Evolutionary conservation across 2,329 filamentous ascomycete genomes (phyloP).

Genomic region (Thielaviopsis populi): DNA sequence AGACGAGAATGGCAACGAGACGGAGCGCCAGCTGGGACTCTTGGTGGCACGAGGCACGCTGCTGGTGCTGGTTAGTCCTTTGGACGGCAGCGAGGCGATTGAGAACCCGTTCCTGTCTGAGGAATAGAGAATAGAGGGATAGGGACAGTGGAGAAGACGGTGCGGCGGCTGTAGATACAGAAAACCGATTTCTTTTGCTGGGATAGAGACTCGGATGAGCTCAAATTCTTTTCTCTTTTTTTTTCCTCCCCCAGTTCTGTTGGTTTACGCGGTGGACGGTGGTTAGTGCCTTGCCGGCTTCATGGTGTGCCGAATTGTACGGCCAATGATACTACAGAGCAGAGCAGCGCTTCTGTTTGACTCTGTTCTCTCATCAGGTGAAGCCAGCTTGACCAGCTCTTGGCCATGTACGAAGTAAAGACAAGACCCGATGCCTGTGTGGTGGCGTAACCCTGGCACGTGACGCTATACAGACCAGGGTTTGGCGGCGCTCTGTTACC

Average conservation of each 20-base stretch:
- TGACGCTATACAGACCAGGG: background rate
- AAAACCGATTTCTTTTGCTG: background rate
- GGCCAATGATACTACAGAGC: too few relatives aligned
- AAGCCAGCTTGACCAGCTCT: too few relatives aligned
- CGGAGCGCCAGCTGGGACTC: constrained; percentile 64
- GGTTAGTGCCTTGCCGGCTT: background rate
- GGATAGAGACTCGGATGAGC: background rate
- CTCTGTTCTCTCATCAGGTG: too few relatives aligned
- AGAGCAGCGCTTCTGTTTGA: too few relatives aligned
- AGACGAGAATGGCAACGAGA: constrained; percentile 91
- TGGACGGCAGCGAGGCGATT: constrained; percentile 92
- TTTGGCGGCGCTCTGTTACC: too few relatives aligned
- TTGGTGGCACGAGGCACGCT: constrained; percentile 86
- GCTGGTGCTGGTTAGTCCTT: constrained; percentile 79
- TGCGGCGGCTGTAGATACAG: background rate
- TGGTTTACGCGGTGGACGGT: background rate
- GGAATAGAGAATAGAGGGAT: constrained; percentile 6
- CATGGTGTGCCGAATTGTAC: too few relatives aligned
- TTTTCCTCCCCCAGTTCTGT: background rate
- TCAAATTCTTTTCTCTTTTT: background rate
- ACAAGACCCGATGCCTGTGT: too few relatives aligned
- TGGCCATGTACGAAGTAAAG: too few relatives aligned
- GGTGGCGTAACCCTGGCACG: background rate
- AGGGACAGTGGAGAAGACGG: background rate
- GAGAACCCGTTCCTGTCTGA: constrained; percentile 60